These are phyloP conservation scores for Metschnikowia baotianmanensis DNA, from an alignment of 805 yeast species.

Conservation along the genomic window DNA sequence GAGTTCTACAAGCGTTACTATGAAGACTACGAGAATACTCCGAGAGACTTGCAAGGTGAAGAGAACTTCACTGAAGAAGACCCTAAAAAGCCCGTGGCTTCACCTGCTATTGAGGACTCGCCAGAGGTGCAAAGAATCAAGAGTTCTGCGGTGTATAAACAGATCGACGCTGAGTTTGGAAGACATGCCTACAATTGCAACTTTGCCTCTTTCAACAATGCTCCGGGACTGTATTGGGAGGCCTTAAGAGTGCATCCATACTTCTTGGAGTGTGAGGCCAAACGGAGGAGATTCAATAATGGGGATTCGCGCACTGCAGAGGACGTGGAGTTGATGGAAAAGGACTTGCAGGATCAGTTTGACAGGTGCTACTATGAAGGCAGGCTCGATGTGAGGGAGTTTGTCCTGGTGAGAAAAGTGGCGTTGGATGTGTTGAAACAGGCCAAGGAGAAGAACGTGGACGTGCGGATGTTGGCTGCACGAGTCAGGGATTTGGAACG, in stretches of 20 bases:
- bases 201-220: background rate
- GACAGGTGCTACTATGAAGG: background rate
- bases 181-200: background rate
- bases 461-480: background rate
- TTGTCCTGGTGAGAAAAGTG: background rate
- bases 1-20: no score
- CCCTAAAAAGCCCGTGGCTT: no score
- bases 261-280: background rate
- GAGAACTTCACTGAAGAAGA: no score
- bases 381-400: background rate
- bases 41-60: no score
- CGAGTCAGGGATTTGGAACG: background rate
- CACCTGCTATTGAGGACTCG: background rate
- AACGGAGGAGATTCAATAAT: background rate
- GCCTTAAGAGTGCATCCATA: background rate
- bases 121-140: background rate
- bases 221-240: background rate
- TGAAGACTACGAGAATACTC: no score
- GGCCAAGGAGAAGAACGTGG: background rate
- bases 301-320: background rate
- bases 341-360: background rate
- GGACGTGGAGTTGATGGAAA: background rate
- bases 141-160: background rate
- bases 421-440: background rate
- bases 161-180: background rate